phyloP scores from a whole-genome alignment of 345 rosid species.

The Mangifera indica region DNA sequence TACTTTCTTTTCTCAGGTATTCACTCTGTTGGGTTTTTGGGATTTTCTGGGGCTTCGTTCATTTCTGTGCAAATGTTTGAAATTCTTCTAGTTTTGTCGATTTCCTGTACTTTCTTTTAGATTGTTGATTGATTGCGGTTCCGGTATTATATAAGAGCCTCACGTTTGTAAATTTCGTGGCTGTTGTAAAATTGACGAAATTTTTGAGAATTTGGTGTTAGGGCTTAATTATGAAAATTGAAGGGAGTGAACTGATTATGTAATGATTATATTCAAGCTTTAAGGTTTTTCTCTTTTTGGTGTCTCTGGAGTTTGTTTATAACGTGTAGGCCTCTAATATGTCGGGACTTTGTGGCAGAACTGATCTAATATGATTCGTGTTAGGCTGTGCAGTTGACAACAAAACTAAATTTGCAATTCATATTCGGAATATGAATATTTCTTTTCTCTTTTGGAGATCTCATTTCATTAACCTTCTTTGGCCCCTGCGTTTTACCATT shows the following conservation, averaged over 20 bases:
- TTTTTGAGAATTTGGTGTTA: background rate
- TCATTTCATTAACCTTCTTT: no score
- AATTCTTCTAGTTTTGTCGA: background rate
- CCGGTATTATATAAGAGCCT: background rate
- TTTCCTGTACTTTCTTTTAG: no score
- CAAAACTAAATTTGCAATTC: no score
- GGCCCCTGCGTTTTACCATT: no score
- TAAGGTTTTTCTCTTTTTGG: background rate
- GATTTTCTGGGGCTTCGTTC: background rate
- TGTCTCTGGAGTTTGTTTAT: background rate
- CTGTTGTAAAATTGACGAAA: background rate
- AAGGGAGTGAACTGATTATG: background rate
- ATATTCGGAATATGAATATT: no score
- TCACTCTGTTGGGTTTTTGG: background rate
- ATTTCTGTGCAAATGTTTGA: background rate
- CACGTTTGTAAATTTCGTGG: background rate
- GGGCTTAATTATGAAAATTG: background rate
- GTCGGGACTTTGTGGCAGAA: background rate
- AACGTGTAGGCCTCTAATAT: background rate
- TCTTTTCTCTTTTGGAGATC: no score
- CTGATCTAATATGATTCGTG: background rate
- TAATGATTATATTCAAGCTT: background rate
- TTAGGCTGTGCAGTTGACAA: background rate
- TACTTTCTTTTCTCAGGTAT: slow-evolving; percentile 65
- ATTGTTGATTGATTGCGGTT: background rate